Evolutionary conservation across 2,329 filamentous ascomycete species (phyloP).

Genomic region (Sarocladium oryzae): DNA sequence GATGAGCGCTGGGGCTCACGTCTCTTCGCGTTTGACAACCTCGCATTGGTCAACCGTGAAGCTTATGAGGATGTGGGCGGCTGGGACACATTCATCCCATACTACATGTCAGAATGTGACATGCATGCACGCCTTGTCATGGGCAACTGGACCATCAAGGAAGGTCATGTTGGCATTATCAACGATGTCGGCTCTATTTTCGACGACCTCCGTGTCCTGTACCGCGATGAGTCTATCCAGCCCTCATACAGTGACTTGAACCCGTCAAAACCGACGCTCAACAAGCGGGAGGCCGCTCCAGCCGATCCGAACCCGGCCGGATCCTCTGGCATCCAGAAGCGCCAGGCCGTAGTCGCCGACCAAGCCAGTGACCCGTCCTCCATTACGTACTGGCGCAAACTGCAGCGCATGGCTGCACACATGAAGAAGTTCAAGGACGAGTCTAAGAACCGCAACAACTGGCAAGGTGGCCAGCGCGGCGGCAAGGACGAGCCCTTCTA

Average conservation of each 20-base stretch:
- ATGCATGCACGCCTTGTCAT: conserved; percentile 43
- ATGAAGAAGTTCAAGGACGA: conserved; percentile 38
- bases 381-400: conserved; percentile 13
- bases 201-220: conserved; percentile 39
- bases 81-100: conserved; percentile 53
- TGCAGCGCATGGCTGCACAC: conserved; percentile 19
- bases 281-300: conserved; percentile 11
- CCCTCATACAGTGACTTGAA: conserved; percentile 32
- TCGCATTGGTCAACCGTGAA: conserved; percentile 48
- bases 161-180: conserved; percentile 34
- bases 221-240: conserved; percentile 32
- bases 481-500: conserved; percentile 48
- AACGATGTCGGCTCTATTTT: conserved; percentile 39
- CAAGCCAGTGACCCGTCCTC: neutral
- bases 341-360: neutral
- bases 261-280: conserved; percentile 21
- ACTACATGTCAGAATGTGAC: conserved; percentile 52
- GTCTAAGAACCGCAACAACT: conserved; percentile 38
- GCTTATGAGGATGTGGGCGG: conserved; percentile 44
- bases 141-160: conserved; percentile 34
- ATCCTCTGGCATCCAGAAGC: neutral
- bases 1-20: conserved; percentile 41
- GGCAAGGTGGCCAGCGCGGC: conserved; percentile 45
- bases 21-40: conserved; percentile 54
- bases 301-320: neutral